These are phyloP conservation scores for Pseudozyma pruni DNA, from an alignment of 1,284 basidiomycete genomes.

Conservation along the genomic window DNA sequence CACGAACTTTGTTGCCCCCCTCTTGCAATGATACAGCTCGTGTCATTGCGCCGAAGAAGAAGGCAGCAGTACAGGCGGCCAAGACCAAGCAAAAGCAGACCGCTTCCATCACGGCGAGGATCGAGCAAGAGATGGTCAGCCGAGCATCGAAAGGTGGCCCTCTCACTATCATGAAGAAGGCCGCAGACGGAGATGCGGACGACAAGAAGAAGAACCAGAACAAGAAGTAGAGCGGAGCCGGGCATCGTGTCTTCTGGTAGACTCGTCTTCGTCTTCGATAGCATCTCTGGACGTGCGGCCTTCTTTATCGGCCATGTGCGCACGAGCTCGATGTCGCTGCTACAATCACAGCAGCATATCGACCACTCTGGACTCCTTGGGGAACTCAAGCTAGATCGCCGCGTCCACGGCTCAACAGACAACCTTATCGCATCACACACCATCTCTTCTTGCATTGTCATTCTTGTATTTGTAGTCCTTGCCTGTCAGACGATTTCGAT, in stretches of 20 bases:
- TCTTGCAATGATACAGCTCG: conserved; percentile 18
- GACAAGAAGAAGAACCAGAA: conserved; percentile 49
- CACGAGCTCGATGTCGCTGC: too few relatives aligned
- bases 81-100: conserved; percentile 51
- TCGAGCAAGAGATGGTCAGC: conserved; percentile 56
- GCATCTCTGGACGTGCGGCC: background rate
- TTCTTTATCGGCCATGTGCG: too few relatives aligned
- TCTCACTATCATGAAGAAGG: conserved; percentile 87
- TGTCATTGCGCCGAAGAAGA: conserved; percentile 53
- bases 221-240: conserved; percentile 23
- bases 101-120: conserved; percentile 43
- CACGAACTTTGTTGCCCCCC: background rate
- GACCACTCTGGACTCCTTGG: too few relatives aligned
- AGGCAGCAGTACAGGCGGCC: conserved; percentile 37
- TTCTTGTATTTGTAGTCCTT: background rate
- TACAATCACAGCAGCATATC: too few relatives aligned
- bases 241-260: too few relatives aligned
- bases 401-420: too few relatives aligned
- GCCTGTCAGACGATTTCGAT: too few relatives aligned
- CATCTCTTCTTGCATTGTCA: background rate
- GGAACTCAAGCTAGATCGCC: too few relatives aligned
- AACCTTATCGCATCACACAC: too few relatives aligned
- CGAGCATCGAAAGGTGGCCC: conserved; percentile 50
- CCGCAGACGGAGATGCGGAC: conserved; percentile 80
- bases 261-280: too few relatives aligned